Conservation (phyloP, 768 basidiomycete genomes). For the Macrolepiota albuminosa region DNA sequence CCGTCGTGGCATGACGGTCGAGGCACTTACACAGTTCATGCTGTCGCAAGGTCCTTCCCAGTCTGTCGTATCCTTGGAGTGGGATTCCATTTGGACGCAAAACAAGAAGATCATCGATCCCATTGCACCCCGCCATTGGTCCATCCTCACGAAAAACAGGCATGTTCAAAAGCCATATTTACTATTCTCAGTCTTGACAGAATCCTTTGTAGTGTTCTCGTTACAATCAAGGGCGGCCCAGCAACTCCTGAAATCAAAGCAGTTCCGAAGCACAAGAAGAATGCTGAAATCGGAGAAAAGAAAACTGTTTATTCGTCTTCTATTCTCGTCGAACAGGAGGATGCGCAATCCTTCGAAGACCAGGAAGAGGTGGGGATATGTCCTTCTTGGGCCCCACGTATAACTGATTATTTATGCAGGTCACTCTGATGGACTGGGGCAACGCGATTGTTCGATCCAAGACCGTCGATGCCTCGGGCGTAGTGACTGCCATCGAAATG, state of each 20-base stretch:
- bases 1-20: constrained; percentile 91
- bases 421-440: constrained; percentile 99
- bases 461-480: constrained; percentile 45
- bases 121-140: constrained; percentile 89
- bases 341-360: constrained; percentile 84
- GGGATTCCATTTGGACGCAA: constrained; percentile 94
- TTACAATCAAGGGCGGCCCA: constrained; percentile 71
- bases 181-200: not conserved
- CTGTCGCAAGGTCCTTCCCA: constrained; percentile 94
- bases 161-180: constrained; percentile 26
- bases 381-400: not conserved
- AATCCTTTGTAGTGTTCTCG: constrained; percentile 60
- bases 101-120: constrained; percentile 99
- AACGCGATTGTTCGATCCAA: constrained; percentile 90
- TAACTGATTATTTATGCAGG: constrained; percentile 33
- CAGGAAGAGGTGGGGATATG: constrained; percentile 74
- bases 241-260: constrained; percentile 54
- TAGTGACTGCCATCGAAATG: constrained; percentile 67
- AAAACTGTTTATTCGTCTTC: constrained; percentile 76
- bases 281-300: constrained; percentile 88
- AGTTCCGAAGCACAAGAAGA: constrained; percentile 95
- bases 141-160: constrained; percentile 69
- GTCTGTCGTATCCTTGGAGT: constrained; percentile 88
- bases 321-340: constrained; percentile 88
- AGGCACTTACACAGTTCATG: constrained; percentile 96